phyloP scores from a whole-genome alignment of 345 rosid genomes.

The Bretschneidera sinensis region DNA sequence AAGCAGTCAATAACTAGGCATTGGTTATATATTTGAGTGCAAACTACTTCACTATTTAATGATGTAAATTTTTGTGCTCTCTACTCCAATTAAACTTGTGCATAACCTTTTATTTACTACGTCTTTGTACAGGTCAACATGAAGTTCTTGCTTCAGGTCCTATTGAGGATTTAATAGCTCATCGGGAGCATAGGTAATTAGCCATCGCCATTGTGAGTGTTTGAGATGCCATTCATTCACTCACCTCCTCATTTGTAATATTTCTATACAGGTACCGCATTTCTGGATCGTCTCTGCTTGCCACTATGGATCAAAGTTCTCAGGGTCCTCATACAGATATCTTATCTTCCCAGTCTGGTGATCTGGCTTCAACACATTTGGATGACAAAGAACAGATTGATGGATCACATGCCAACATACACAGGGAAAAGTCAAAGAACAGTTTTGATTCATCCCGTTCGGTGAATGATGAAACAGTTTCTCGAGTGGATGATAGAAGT shows the following conservation, averaged over 20 bases:
- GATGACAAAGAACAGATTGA: conserved; percentile 73
- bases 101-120: no score
- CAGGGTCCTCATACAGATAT: conserved; percentile 70
- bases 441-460: conserved; percentile 39
- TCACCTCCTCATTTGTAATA: conserved; percentile 16
- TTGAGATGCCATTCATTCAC: conserved; percentile 9
- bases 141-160: conserved; percentile 99
- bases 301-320: conserved; percentile 98
- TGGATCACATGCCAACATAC: conserved; percentile 35
- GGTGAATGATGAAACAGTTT: conserved; percentile 59
- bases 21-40: neutral
- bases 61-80: no score
- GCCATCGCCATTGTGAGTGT: conserved; percentile 5
- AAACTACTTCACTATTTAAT: no score
- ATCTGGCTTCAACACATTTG: conserved; percentile 31
- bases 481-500: conserved; percentile 80
- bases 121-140: conserved; percentile 65
- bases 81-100: no score
- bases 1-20: no score
- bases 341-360: conserved; percentile 50
- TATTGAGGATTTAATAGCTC: conserved; percentile 96
- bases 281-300: conserved; percentile 88
- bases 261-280: conserved; percentile 79
- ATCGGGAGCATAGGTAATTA: conserved; percentile 92
- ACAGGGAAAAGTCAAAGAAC: conserved; percentile 37